A percentile compares a stretch with the other conserved stretches of the same genome.
phyloP scores from a whole-genome alignment of 2,329 filamentous ascomycete genomes.

The Aspergillus sp. region DNA sequence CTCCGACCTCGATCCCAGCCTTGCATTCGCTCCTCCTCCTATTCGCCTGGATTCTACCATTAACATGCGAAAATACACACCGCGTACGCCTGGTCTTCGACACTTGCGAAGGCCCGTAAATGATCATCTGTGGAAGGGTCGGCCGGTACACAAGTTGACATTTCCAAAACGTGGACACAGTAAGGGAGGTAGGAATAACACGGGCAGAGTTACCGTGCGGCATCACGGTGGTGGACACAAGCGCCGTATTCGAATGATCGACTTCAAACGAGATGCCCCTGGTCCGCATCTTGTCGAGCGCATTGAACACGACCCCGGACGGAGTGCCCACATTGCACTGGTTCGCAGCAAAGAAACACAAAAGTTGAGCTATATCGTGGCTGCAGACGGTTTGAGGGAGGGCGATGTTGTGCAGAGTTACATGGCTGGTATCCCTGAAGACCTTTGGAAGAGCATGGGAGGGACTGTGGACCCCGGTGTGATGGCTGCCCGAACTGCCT shows the following conservation, averaged over 20 bases:
- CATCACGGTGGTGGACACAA: conserved; percentile 92
- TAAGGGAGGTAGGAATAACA: conserved; percentile 89
- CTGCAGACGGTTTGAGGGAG: conserved; percentile 88
- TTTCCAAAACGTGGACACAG: conserved; percentile 89
- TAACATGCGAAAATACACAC: conserved; percentile 81
- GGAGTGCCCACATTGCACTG: conserved; percentile 89
- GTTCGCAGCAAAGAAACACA: conserved; percentile 72
- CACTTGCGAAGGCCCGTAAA: conserved; percentile 92
- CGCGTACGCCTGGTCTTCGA: conserved; percentile 85
- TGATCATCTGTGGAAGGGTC: conserved; percentile 94
- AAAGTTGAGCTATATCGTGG: conserved; percentile 85
- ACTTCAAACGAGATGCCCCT: conserved; percentile 76
- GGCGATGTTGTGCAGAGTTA: conserved; percentile 94
- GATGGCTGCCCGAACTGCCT: conserved; percentile 88
- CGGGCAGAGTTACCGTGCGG: conserved; percentile 79
- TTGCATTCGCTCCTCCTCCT: conserved; percentile 47
- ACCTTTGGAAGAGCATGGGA: conserved; percentile 88
- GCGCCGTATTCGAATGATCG: conserved; percentile 85
- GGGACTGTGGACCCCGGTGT: conserved; percentile 93
- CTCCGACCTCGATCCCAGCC: conserved; percentile 38
- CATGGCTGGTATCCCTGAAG: conserved; percentile 80
- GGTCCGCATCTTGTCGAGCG: conserved; percentile 87
- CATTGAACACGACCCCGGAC: conserved; percentile 93
- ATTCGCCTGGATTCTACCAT: conserved; percentile 42
- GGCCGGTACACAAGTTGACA: conserved; percentile 78